Evolutionary conservation across 1,139 yeast genomes (phyloP), one percentile per base, ranked within the genome.

Genomic region (Arxiozyma heterogenica): DNA sequence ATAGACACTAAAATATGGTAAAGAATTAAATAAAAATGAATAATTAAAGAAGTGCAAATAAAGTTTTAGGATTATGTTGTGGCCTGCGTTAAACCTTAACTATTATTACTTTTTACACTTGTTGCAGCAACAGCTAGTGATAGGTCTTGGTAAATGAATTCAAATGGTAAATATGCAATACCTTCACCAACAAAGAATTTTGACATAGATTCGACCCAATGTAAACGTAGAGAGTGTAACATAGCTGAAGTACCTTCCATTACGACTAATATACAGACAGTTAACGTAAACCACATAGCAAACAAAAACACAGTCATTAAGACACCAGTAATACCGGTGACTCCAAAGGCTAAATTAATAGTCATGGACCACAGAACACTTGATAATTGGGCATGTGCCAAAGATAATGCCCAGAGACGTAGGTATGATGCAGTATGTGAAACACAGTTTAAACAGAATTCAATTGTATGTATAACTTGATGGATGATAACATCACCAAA

Each of bases 231-330:
- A 27, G 91, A 81, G 69, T 86, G 94, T 68, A 86, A 77, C 94
- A 86, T 86, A 47, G 94, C 94, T 42, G 91, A 84, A 0, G 94
- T 86, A 61, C 94, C 94, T 71, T 86, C 94, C 94, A 86, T 86
- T 52, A 83, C 72, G 27, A 86, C 94, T 68, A 86, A 76, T 58
- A 86, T 84, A 64, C 81, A 80, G 39, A 84, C 86, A 0, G 93
- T 84, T 61, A 86, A 73, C 4, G 78, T 77, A 68, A 86, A 84
- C 94, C 94, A 86, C 85, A 86, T 80, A 47, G 82, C 88, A 69
- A 86, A 86, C 64, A 84, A 72, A 17, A 69, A 51, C 3, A 73
- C 71, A 15, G 69, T 71, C 48, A 64, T 68, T 2, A 61, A 54
- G 11, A 72, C 74, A 18, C 97, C 98, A 25, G 68, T 61, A 1